Percentiles rank a stretch among this genome's conserved stretches.
These are phyloP conservation scores for Neurospora sp. DNA, from an alignment of 495 filamentous ascomycete species.

Conservation along the genomic window DNA sequence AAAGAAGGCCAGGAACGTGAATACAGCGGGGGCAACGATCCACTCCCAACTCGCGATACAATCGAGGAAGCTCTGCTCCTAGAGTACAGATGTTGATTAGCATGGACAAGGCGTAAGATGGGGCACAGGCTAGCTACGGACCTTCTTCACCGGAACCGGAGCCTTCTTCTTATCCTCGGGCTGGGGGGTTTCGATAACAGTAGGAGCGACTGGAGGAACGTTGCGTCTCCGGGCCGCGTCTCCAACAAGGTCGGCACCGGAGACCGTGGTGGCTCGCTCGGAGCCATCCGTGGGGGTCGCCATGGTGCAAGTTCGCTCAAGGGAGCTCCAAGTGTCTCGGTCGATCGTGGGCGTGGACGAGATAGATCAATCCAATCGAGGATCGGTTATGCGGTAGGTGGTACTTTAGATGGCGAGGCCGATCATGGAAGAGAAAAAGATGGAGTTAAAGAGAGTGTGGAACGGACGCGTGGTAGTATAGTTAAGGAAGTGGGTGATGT, in stretches of 20 bases:
- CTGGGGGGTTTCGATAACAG: conserved; percentile 28
- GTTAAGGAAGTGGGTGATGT: conserved; percentile 4
- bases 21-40: conserved; percentile 76
- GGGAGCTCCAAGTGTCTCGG: not conserved
- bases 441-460: conserved; percentile 15
- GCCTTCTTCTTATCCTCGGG: conserved; percentile 57
- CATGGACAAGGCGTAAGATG: not conserved
- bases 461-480: conserved; percentile 6
- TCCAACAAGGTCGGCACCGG: conserved; percentile 51
- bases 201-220: conserved; percentile 41
- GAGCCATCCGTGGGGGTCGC: conserved; percentile 18
- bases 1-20: conserved; percentile 84
- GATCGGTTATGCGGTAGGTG: conserved; percentile 1
- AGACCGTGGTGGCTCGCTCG: conserved; percentile 44
- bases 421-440: conserved; percentile 15
- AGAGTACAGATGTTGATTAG: conserved; percentile 8
- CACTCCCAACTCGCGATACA: conserved; percentile 73
- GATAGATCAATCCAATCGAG: conserved; percentile 1
- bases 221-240: conserved; percentile 69
- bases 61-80: conserved; percentile 45
- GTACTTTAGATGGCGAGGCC: conserved; percentile 10
- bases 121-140: conserved; percentile 18
- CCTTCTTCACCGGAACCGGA: conserved; percentile 37
- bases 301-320: conserved; percentile 25
- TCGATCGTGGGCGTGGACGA: conserved; percentile 1